Evolutionary conservation across 2,329 filamentous ascomycete species (phyloP).

Genomic region (Mycosphaerella sp.): DNA sequence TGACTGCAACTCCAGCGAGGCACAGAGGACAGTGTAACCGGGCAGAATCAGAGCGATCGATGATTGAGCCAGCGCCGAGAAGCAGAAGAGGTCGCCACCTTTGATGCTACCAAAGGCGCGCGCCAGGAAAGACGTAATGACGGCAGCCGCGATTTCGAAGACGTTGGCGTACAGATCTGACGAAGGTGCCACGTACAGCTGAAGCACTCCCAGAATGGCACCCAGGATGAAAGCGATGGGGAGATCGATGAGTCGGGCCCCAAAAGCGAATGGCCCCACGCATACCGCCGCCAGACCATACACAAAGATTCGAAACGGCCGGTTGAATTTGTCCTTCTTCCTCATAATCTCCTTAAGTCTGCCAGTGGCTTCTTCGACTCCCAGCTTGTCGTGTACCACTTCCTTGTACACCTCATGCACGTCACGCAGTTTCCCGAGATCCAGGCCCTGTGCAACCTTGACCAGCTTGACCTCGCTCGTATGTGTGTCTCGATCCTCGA

Average conservation of each 20-base stretch:
- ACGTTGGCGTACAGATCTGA: slow-evolving; percentile 61
- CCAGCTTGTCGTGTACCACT: slow-evolving; percentile 68
- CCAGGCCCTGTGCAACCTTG: slow-evolving; percentile 60
- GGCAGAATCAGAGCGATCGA: slow-evolving; percentile 47
- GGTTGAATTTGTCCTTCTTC: slow-evolving; percentile 49
- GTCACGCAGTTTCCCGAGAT: slow-evolving; percentile 67
- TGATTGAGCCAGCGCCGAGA: slow-evolving; percentile 46
- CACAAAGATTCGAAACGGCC: slow-evolving; percentile 51
- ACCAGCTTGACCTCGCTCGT: slow-evolving; percentile 76
- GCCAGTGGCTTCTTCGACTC: slow-evolving; percentile 62
- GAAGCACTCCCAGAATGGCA: slow-evolving; percentile 64
- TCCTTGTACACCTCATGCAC: slow-evolving; percentile 74
- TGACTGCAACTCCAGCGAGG: slow-evolving; percentile 45
- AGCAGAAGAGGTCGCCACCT: slow-evolving; percentile 42
- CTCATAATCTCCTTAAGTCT: slow-evolving; percentile 57
- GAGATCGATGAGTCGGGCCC: slow-evolving; percentile 68
- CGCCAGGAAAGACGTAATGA: slow-evolving; percentile 46
- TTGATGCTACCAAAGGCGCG: slow-evolving; percentile 46
- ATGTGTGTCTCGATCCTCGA: slow-evolving; percentile 66
- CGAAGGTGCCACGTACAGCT: slow-evolving; percentile 65
- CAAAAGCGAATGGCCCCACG: slow-evolving; percentile 75
- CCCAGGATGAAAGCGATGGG: slow-evolving; percentile 72
- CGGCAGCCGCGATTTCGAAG: slow-evolving; percentile 45
- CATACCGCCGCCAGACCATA: slow-evolving; percentile 70
- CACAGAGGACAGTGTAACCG: slow-evolving; percentile 47